Percentiles rank a stretch among this genome's conserved stretches.
Evolutionary conservation across 192 early-diverging fungal species (phyloP).

Genomic region (Coemansia sp.): DNA sequence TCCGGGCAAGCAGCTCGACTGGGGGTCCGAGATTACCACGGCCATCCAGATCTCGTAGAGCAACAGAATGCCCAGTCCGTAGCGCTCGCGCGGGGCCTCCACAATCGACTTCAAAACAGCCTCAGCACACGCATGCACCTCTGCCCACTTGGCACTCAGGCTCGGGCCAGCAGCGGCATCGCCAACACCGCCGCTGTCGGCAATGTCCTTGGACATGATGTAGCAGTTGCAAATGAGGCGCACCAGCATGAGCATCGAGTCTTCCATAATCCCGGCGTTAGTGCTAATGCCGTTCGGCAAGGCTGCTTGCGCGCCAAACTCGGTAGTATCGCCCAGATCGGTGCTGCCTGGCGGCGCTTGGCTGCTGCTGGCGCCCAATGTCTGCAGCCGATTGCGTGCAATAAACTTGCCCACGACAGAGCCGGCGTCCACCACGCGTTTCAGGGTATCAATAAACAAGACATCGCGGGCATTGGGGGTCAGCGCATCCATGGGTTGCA

Average conservation of each 20-base stretch:
- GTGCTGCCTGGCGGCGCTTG: not conserved
- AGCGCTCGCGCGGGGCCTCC: conserved; percentile 26
- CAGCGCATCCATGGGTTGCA: conserved; percentile 16
- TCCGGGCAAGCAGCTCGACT: conserved; percentile 13
- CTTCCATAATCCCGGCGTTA: conserved; percentile 45
- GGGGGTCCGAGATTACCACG: conserved; percentile 34
- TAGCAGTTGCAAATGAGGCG: conserved; percentile 49
- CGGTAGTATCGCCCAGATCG: not conserved
- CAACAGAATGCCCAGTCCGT: conserved; percentile 32
- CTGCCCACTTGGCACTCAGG: conserved; percentile 1
- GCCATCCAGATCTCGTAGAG: conserved; percentile 57
- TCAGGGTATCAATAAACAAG: conserved; percentile 23
- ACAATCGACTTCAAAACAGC: conserved; percentile 29
- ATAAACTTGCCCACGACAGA: conserved; percentile 27
- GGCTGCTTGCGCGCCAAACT: not conserved
- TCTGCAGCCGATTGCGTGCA: conserved; percentile 22
- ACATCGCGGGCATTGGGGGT: conserved; percentile 9
- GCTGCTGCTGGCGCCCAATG: not conserved
- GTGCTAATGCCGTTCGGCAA: conserved; percentile 43
- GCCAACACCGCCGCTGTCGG: not conserved
- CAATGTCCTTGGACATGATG: conserved; percentile 13
- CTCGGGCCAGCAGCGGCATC: not conserved
- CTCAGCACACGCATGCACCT: conserved; percentile 32
- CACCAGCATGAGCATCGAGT: conserved; percentile 48
- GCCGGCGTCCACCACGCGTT: conserved; percentile 20